Base-by-base conservation (phyloP, 768 basidiomycete genomes). In the Tylopilus sp. region DNA sequence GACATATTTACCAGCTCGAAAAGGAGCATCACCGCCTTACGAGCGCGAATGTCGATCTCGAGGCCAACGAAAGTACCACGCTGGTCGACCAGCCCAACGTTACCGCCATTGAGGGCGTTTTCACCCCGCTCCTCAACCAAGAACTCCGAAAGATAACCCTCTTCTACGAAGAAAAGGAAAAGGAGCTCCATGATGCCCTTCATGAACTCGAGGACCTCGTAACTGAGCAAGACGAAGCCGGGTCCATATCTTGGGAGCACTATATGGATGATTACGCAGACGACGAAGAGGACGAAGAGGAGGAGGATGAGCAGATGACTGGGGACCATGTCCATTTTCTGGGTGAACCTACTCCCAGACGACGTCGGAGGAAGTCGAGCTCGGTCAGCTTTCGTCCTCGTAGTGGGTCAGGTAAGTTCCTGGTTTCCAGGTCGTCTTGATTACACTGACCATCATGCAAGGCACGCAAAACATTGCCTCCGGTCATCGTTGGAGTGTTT, bases 1-100 rank as follows among this genome's bases (percentile, higher is more conserved):
- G 88, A 57, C 79, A 80, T 54, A 86, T 95, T 31, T 94, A 94
- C 73, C 84, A 86, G 57, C 76, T 93, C 22, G 91, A 93, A 72
- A 91, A 88, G 67, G 79, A 83, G 53, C 82, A 90, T 50, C 76
- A 78, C 40, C 75, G 73, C 3, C 72, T 76, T 18, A 69, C 71
- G 10, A 52, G 62, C 12, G 51, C 67, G 12, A 72, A 71, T 47
- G 66, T 61, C 40, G 89, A 92, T 66, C 59, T 86, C 38, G 88
- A 91, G 60, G 75, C 83, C 11, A 80, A 79, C 51, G 86, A 89
- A 62, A 73, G 58, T 7, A 76, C 80, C 3, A 68, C 80, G 1
- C 75, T 92, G 25, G 75, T 89, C 33, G 69, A 71, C 7, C 61
- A 69, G 18, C 61, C 54, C 8, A 65, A 72, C 33, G 31, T 61